Evolutionary conservation across 2,329 filamentous ascomycete genomes (phyloP).

Genomic region (Nemania serpens): DNA sequence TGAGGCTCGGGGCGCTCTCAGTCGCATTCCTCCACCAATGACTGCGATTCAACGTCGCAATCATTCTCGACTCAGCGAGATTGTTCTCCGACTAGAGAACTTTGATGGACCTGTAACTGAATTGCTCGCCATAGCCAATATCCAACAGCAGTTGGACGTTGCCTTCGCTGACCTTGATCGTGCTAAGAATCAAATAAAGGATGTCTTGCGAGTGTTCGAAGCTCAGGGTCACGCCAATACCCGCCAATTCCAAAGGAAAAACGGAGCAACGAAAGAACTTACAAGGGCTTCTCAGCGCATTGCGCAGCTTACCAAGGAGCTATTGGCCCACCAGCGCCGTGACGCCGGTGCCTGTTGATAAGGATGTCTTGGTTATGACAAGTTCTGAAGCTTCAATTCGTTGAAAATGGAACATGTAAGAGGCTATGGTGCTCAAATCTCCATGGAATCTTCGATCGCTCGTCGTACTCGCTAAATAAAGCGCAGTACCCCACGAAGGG

Average conservation of each 20-base stretch:
- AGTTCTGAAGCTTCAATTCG: background rate
- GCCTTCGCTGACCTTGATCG: slow-evolving; percentile 21
- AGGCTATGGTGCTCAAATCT: slow-evolving; percentile 2
- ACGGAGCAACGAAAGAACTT: slow-evolving; percentile 17
- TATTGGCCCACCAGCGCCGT: slow-evolving; percentile 10
- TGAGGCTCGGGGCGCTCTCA: background rate
- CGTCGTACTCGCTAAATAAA: slow-evolving; percentile 17
- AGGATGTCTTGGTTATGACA: background rate
- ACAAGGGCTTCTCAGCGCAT: slow-evolving; percentile 17
- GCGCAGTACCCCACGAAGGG: slow-evolving; percentile 7
- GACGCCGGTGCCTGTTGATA: background rate
- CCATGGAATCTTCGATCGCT: background rate
- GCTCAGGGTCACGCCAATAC: slow-evolving; percentile 17
- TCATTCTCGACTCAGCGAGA: slow-evolving; percentile 9
- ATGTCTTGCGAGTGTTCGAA: slow-evolving; percentile 19
- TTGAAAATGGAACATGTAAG: slow-evolving; percentile 1
- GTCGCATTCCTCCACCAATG: background rate
- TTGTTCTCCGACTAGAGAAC: slow-evolving; percentile 22
- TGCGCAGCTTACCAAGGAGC: slow-evolving; percentile 15
- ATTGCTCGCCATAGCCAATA: slow-evolving; percentile 19
- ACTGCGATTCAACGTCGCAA: slow-evolving; percentile 18
- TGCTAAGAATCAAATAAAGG: slow-evolving; percentile 19
- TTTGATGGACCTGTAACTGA: slow-evolving; percentile 23
- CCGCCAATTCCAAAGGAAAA: slow-evolving; percentile 16
- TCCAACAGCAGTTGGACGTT: slow-evolving; percentile 23